Evolutionary conservation across 768 basidiomycete genomes (phyloP).

Genomic region (Lactifluus volemus): DNA sequence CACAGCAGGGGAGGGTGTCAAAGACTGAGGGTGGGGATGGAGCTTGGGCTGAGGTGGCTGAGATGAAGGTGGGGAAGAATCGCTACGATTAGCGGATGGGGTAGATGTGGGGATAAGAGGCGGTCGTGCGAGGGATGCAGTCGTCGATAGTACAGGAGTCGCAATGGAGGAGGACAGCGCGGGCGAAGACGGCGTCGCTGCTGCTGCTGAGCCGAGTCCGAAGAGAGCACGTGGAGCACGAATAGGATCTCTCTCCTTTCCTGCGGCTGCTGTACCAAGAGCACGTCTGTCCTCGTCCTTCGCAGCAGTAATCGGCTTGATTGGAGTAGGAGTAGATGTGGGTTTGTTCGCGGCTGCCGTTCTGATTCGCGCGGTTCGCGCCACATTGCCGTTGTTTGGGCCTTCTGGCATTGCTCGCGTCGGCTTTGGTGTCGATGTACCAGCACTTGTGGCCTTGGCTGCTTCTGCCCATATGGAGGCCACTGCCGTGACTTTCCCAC

Average conservation of each 20-base stretch:
- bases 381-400: neutral
- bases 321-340: neutral
- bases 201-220: slow-evolving; percentile 7
- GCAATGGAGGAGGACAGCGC: slow-evolving; percentile 62
- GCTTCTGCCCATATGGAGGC: slow-evolving; percentile 58
- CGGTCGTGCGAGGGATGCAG: slow-evolving; percentile 63
- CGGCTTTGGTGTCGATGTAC: neutral
- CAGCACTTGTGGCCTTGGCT: neutral
- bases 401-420: neutral
- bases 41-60: neutral
- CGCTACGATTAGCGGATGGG: slow-evolving; percentile 26
- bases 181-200: slow-evolving; percentile 18
- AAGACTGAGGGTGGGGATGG: neutral
- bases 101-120: slow-evolving; percentile 20
- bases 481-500: slow-evolving; percentile 66
- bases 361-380: neutral
- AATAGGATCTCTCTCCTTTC: neutral
- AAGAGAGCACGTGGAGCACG: slow-evolving; percentile 1
- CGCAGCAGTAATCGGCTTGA: neutral
- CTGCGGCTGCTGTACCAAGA: neutral
- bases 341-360: neutral
- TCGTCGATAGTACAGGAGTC: slow-evolving; percentile 62
- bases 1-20: neutral
- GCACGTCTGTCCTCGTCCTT: neutral
- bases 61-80: slow-evolving; percentile 20